Evolutionary conservation across 108 stramenopile genomes (phyloP).

Genomic region (Nannochloropsis gaditana): DNA sequence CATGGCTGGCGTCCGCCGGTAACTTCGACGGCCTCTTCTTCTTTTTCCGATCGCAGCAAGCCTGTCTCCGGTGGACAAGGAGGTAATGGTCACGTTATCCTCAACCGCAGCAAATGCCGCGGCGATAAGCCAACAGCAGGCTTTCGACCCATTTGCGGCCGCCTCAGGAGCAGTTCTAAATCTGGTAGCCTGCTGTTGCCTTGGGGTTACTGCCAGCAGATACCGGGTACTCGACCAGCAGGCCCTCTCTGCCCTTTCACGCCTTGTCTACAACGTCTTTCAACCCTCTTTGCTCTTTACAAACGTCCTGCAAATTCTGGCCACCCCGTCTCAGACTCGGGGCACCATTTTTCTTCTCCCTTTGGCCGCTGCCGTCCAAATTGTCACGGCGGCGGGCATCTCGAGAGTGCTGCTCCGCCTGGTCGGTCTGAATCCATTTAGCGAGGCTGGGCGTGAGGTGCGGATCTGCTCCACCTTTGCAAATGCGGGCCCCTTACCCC

Average conservation of each 20-base stretch:
- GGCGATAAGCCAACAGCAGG: neutral
- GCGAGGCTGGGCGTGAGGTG: constrained; percentile 35
- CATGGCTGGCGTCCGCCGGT: too few species aligned
- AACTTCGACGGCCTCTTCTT: too few species aligned
- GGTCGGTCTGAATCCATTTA: constrained; percentile 33
- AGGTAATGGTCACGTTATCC: too few species aligned
- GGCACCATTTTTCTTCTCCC: constrained; percentile 36
- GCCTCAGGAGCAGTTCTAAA: neutral
- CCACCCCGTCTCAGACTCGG: constrained; percentile 32
- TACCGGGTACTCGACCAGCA: constrained; percentile 1
- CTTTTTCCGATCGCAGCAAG: too few species aligned
- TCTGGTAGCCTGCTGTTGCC: neutral
- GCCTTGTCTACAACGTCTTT: constrained; percentile 46
- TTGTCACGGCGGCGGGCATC: constrained; percentile 7
- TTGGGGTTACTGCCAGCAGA: neutral
- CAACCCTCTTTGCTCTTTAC: constrained; percentile 41
- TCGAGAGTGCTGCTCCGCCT: constrained; percentile 27
- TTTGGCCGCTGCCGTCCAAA: constrained; percentile 33
- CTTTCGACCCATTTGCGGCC: neutral
- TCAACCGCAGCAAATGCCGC: neutral
- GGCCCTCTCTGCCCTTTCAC: neutral
- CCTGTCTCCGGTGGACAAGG: too few species aligned
- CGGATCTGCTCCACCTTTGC: constrained; percentile 38
- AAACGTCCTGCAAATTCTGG: constrained; percentile 41
- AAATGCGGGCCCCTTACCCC: constrained; percentile 39